Base-by-base conservation (phyloP, 345 rosid species). In the Euphorbia peplus region DNA sequence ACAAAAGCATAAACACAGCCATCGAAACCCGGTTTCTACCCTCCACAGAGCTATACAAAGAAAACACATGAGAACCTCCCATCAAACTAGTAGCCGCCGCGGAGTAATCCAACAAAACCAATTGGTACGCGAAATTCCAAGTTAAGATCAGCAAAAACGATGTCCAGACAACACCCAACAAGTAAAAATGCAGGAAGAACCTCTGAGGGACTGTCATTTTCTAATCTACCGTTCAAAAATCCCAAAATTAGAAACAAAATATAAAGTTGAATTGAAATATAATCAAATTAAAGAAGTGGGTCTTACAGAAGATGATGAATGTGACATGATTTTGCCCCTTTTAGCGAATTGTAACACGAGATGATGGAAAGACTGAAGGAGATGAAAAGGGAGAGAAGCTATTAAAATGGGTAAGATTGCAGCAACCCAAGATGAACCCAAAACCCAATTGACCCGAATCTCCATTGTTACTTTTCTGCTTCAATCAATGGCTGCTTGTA, bases 1-100 rank as follows among this genome's bases (percentile, higher is more conserved):
- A 41, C 15, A 73, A 42, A 60, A 73, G 72, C 56, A 42, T 28
- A 8, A 67, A 61, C 39, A 67, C 72, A 52, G 72, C 61, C 16
- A 73, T 14, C 77, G 63, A 67, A 52, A 54, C 61, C 63, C 42
- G 52, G 37, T 67, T 8, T 8, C 4, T 53, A 12, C 11, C 21
- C 41, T 67, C 59, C 13, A 22, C 24, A n/a, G 66, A 51, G 53
- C 15, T 24, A 47, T 29, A 21, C 24, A 50, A 61, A 7, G 64
- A 42, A 54, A 63, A 56, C 11, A 56, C 12, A 28, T 30, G 51
- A 18, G 72, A 73, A 61, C 37, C 68, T 59, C 63, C 72, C 46
- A 24, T 51, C 63, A 73, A 46, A 42, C 30, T 41, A 26, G 37
- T 37, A 19, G 68, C 63, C 32, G 63, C 54, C 3, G 47, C 19